phyloP scores from a whole-genome alignment of 805 yeast genomes.

The Lachancea nothofagi region DNA sequence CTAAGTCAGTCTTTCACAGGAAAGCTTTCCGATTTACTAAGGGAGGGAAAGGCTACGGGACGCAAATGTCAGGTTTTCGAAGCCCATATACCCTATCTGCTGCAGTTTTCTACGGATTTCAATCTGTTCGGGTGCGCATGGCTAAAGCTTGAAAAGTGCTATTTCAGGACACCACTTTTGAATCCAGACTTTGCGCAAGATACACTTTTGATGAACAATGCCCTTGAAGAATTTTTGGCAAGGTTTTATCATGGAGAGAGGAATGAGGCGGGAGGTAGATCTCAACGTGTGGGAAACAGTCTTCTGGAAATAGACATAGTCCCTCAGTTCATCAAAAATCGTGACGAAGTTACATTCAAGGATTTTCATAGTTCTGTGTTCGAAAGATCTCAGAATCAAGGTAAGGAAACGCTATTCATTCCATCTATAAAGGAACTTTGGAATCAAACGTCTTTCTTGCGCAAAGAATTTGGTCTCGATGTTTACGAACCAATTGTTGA shows the following conservation, averaged over 20 bases:
- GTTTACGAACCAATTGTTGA: slow-evolving; percentile 25
- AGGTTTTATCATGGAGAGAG: slow-evolving; percentile 20
- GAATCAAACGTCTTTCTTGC: slow-evolving; percentile 50
- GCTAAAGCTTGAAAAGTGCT: slow-evolving; percentile 45
- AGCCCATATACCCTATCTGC: slow-evolving; percentile 67
- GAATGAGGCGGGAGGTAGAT: slow-evolving; percentile 15
- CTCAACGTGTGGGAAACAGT: slow-evolving; percentile 54
- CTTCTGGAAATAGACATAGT: slow-evolving; percentile 67
- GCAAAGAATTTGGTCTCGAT: slow-evolving; percentile 38
- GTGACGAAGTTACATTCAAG: slow-evolving; percentile 40
- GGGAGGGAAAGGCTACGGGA: slow-evolving; percentile 40
- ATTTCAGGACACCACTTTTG: slow-evolving; percentile 54
- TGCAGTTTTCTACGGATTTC: slow-evolving; percentile 79
- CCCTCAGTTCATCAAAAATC: slow-evolving; percentile 56
- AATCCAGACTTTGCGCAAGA: slow-evolving; percentile 28
- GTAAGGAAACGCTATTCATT: slow-evolving; percentile 19
- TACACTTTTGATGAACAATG: slow-evolving; percentile 29
- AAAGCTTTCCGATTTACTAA: slow-evolving; percentile 47
- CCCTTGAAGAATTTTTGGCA: slow-evolving; percentile 32
- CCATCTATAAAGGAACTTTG: slow-evolving; percentile 52
- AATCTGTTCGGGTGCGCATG: slow-evolving; percentile 83
- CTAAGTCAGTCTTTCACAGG: slow-evolving; percentile 55
- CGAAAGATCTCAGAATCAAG: slow-evolving; percentile 28
- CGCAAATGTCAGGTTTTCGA: slow-evolving; percentile 54
- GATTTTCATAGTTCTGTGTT: slow-evolving; percentile 47